Conservation (phyloP, 2,329 filamentous ascomycete species). For the Fusarium phyllophilum region DNA sequence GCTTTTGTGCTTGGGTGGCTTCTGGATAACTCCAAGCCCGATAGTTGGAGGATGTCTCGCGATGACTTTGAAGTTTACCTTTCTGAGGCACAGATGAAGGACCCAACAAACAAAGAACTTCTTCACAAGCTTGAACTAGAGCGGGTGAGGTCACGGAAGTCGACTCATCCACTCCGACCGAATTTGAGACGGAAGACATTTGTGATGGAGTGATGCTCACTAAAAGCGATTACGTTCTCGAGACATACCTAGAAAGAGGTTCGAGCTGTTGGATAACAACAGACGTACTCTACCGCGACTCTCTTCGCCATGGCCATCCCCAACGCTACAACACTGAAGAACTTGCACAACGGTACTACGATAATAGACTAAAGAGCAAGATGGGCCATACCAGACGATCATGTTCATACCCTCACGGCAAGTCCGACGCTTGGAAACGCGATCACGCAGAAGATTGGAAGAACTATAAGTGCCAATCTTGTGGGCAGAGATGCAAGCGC, state of each 20-base stretch:
- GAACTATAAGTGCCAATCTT: not conserved
- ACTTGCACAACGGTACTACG: not conserved
- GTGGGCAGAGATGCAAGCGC: not conserved
- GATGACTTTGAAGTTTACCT: not conserved
- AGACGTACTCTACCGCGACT: constrained; percentile 1
- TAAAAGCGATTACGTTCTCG: constrained; percentile 3
- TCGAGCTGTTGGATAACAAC: not conserved
- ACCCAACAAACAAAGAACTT: not conserved
- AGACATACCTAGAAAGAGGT: not conserved
- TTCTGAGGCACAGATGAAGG: not conserved
- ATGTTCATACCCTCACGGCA: not conserved
- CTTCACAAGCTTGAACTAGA: not conserved
- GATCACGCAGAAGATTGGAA: not conserved
- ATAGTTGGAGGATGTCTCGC: not conserved
- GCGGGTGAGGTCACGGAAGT: not conserved
- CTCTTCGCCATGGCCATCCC: not conserved
- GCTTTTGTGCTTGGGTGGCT: not conserved
- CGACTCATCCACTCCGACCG: rapidly evolving
- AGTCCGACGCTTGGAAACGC: not conserved
- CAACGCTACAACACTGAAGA: not conserved
- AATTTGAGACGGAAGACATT: not conserved
- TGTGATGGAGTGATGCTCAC: constrained; percentile 3
- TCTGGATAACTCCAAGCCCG: rapidly evolving
- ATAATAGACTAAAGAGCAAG: not conserved
- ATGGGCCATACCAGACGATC: not conserved